phyloP scores from a whole-genome alignment of 345 rosid genomes.

The Jatropha curcas region DNA sequence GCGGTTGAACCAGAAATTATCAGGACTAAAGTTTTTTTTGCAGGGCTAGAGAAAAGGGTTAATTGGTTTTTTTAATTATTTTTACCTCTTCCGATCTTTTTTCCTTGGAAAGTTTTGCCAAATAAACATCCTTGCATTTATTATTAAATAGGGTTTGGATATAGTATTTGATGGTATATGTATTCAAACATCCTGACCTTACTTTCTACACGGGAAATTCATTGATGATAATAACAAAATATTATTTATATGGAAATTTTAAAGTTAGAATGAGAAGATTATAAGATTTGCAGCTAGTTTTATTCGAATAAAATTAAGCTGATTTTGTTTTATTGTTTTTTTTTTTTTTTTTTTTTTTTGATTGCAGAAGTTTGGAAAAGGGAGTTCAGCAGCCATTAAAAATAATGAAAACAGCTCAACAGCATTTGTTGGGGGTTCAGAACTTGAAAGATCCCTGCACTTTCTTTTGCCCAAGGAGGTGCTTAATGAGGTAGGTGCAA shows the following conservation, averaged over 20 bases:
- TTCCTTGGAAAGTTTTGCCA: not conserved
- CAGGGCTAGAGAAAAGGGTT: not conserved
- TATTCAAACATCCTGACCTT: not conserved
- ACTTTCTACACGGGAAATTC: not conserved
- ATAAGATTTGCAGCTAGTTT: not conserved
- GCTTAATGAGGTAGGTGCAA: constrained; percentile 15
- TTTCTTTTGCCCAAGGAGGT: constrained; percentile 15
- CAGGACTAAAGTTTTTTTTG: too few relatives aligned
- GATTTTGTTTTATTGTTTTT: too few relatives aligned
- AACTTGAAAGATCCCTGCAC: constrained; percentile 30
- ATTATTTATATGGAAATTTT: not conserved
- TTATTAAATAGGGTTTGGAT: not conserved
- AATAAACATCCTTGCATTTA: not conserved
- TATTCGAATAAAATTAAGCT: not conserved
- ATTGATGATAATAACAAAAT: not conserved
- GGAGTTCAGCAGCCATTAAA: constrained; percentile 7
- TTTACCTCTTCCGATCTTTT: not conserved
- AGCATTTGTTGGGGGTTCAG: constrained; percentile 29
- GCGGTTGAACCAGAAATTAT: too few relatives aligned
- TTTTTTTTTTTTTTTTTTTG: too few relatives aligned
- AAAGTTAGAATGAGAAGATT: not conserved
- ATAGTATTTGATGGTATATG: not conserved
- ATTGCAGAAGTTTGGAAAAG: constrained; percentile 33
- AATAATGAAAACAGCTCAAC: constrained; percentile 25
- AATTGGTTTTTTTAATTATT: not conserved